A percentile compares a stretch with the other conserved stretches of the same genome.
Conservation (phyloP, 768 basidiomycete species). For the Megacollybia marginata region DNA sequence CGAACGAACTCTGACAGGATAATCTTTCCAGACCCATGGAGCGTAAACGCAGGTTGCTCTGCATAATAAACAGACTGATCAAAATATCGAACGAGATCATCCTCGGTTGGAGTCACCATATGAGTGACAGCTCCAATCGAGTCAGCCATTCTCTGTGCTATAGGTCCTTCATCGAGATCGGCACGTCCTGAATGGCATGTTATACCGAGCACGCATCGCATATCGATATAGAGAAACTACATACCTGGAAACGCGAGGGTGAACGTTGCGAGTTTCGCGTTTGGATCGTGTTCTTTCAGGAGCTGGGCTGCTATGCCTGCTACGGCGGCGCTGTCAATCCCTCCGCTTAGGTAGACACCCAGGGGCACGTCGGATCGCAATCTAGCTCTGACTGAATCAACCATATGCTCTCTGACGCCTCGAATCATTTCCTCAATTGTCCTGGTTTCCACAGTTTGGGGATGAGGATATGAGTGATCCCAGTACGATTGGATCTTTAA, state of each 20-base stretch:
- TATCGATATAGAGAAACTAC: background rate
- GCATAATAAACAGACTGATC: constrained; percentile 12
- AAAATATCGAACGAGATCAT: constrained; percentile 1
- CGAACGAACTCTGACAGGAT: constrained; percentile 7
- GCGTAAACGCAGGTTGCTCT: constrained; percentile 3
- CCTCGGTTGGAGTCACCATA: background rate
- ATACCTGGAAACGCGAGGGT: constrained; percentile 6
- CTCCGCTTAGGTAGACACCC: constrained; percentile 12
- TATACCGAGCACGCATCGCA: background rate
- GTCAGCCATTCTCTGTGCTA: constrained; percentile 5
- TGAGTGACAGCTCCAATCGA: constrained; percentile 1
- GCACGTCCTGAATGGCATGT: background rate
- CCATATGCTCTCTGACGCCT: constrained; percentile 1
- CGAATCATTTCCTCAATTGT: constrained; percentile 5
- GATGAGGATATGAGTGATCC: constrained; percentile 7
- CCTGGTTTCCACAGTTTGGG: background rate
- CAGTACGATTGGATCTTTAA: constrained; percentile 8
- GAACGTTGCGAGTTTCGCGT: constrained; percentile 7
- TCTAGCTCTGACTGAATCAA: constrained; percentile 7
- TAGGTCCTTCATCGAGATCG: constrained; percentile 4
- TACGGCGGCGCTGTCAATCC: constrained; percentile 10
- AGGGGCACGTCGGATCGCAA: constrained; percentile 10
- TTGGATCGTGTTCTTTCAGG: constrained; percentile 4
- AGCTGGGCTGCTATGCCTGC: constrained; percentile 9
- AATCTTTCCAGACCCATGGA: constrained; percentile 11